A percentile compares a stretch with the other conserved stretches of the same genome.
Conservation (phyloP, 2,329 filamentous ascomycete species). For the Botrytis hyacinthi region DNA sequence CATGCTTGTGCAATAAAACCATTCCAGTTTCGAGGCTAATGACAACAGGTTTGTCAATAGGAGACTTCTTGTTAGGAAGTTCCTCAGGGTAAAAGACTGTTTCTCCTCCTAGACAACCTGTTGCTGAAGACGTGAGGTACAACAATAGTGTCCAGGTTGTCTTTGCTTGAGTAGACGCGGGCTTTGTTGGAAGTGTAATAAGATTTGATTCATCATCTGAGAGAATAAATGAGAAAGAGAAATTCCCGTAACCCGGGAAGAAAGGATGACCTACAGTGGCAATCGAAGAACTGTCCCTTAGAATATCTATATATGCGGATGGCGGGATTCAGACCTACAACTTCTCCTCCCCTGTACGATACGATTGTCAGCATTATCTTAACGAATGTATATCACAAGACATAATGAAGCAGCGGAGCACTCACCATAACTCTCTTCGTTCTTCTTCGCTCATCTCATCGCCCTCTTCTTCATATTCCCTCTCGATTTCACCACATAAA, state of each 20-base stretch:
- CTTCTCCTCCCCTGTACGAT: slow-evolving; percentile 70
- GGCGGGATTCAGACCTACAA: slow-evolving; percentile 82
- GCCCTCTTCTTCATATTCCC: slow-evolving; percentile 25
- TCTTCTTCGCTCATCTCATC: slow-evolving; percentile 34
- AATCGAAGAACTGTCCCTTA: slow-evolving; percentile 85
- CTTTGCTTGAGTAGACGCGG: slow-evolving; percentile 49
- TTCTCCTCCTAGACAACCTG: slow-evolving; percentile 79
- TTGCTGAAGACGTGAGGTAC: slow-evolving; percentile 74
- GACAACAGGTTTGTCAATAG: slow-evolving; percentile 60
- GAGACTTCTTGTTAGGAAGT: slow-evolving; percentile 45
- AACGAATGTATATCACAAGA: background rate
- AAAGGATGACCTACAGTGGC: slow-evolving; percentile 72
- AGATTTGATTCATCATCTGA: slow-evolving; percentile 84
- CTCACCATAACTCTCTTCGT: slow-evolving; percentile 36
- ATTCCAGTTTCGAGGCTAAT: slow-evolving; percentile 80
- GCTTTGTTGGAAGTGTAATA: slow-evolving; percentile 55
- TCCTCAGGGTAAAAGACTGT: slow-evolving; percentile 86
- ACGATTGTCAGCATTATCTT: slow-evolving; percentile 11
- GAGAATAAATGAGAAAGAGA: background rate
- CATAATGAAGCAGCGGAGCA: background rate
- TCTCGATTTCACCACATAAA: slow-evolving; percentile 31
- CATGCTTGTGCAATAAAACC: slow-evolving; percentile 83
- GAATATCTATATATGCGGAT: slow-evolving; percentile 87
- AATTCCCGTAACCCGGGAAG: slow-evolving; percentile 8
- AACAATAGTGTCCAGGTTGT: slow-evolving; percentile 92